Evolutionary conservation across 2,329 filamentous ascomycete genomes (phyloP).

Genomic region (Tolypocladium ovalisporum): DNA sequence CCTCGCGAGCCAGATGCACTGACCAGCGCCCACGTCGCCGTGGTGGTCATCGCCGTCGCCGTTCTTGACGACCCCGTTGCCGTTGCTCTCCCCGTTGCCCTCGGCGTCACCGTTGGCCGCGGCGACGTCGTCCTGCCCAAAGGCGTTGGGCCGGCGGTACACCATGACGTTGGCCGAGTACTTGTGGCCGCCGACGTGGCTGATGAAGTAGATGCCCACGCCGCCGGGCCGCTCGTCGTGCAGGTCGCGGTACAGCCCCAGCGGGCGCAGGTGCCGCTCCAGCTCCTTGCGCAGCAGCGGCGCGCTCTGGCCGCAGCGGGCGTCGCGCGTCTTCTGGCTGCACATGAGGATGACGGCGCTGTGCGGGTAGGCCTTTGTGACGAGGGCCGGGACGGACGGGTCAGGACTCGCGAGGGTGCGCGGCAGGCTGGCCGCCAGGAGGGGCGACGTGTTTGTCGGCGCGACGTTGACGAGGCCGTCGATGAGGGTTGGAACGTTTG

Average conservation of each 20-base stretch:
- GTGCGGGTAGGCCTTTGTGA: slow-evolving; percentile 57
- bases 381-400: slow-evolving; percentile 19
- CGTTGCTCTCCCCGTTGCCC: slow-evolving; percentile 5
- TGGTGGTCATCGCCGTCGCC: slow-evolving; percentile 13
- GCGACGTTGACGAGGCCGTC: slow-evolving; percentile 55
- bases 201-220: slow-evolving; percentile 93
- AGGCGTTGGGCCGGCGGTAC: slow-evolving; percentile 58
- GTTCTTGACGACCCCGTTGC: slow-evolving; percentile 15
- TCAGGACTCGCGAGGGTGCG: slow-evolving; percentile 16
- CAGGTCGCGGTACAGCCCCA: slow-evolving; percentile 77
- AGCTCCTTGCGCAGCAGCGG: slow-evolving; percentile 82
- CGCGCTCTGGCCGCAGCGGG: slow-evolving; percentile 86
- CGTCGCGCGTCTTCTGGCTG: slow-evolving; percentile 88
- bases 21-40: slow-evolving; percentile 51
- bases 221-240: slow-evolving; percentile 84
- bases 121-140: slow-evolving; percentile 37
- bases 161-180: slow-evolving; percentile 92
- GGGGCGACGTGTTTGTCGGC: slow-evolving; percentile 63
- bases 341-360: slow-evolving; percentile 83
- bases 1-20: slow-evolving; percentile 88
- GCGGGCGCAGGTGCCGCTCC: slow-evolving; percentile 73
- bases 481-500: slow-evolving; percentile 61
- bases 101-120: slow-evolving; percentile 4
- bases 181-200: slow-evolving; percentile 92
- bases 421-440: slow-evolving; percentile 31